Percentiles rank a stretch among this genome's conserved stretches.
Conservation (phyloP, 140 eudicot genomes). For the Ambrosia hybrid region DNA sequence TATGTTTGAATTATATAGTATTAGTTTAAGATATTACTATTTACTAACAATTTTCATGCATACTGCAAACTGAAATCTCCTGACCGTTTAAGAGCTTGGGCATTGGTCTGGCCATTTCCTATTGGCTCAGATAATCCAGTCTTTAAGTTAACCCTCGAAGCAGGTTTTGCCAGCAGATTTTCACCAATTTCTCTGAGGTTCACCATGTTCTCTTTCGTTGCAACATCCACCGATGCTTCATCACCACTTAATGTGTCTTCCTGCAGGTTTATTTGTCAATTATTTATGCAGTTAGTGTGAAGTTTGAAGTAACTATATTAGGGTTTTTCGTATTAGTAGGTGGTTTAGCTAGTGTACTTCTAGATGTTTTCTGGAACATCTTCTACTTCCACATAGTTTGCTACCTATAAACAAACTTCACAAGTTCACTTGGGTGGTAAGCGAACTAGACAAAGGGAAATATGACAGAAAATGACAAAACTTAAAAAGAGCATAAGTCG, state of each 20-base stretch:
- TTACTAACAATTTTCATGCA: background rate
- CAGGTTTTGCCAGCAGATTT: slow-evolving; percentile 35
- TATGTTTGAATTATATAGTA: background rate
- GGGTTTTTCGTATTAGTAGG: background rate
- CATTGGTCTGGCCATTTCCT: slow-evolving; percentile 39
- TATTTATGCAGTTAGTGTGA: background rate
- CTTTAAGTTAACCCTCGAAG: slow-evolving; percentile 39
- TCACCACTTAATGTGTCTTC: slow-evolving; percentile 35
- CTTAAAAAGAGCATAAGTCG: no score
- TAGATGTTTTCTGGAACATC: no score
- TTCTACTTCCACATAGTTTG: no score
- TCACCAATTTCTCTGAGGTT: slow-evolving; percentile 39
- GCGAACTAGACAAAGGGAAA: no score
- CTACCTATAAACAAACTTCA: no score
- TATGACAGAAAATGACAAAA: no score
- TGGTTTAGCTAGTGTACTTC: background rate
- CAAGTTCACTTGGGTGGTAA: no score
- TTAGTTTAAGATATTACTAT: background rate
- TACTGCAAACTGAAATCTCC: background rate
- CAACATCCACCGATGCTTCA: slow-evolving; percentile 29
- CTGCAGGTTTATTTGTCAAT: slow-evolving; percentile 14
- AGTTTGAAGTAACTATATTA: background rate
- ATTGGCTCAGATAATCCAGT: slow-evolving; percentile 30
- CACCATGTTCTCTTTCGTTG: slow-evolving; percentile 35
- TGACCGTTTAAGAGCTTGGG: slow-evolving; percentile 40